Evolutionary conservation across 2,329 filamentous ascomycete species (phyloP).

Genomic region (Penicillium polonicum): DNA sequence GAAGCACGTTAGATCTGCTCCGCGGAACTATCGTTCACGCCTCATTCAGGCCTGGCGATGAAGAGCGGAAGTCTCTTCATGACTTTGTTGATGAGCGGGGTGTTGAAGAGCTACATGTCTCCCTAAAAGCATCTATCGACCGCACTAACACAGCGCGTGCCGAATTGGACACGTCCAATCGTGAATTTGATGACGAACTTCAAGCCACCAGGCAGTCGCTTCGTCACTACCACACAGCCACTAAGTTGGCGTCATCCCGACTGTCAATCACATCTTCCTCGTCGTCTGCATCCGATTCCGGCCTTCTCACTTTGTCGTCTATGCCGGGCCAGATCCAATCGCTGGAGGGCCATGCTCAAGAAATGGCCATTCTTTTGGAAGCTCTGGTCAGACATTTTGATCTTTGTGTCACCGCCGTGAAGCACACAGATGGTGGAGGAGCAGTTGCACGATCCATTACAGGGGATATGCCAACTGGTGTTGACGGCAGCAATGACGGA

Average conservation of each 20-base stretch:
- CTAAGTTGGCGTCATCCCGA: conserved; percentile 41
- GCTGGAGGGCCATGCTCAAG: conserved; percentile 72
- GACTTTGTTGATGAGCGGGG: conserved; percentile 66
- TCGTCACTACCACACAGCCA: conserved; percentile 40
- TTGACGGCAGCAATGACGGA: conserved; percentile 41
- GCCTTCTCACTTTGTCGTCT: conserved; percentile 37
- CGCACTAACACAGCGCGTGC: conserved; percentile 61
- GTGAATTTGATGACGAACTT: conserved; percentile 73
- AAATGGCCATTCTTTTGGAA: conserved; percentile 77
- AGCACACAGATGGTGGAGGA: conserved; percentile 80
- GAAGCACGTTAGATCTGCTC: conserved; percentile 55
- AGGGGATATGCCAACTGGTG: conserved; percentile 59
- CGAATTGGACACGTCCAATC: conserved; percentile 52
- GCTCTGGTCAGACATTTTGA: conserved; percentile 87
- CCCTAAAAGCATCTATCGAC: conserved; percentile 61
- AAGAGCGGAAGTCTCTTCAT: conserved; percentile 57
- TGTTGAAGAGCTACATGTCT: conserved; percentile 57
- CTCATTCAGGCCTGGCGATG: conserved; percentile 51
- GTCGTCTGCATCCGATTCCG: conserved; percentile 35
- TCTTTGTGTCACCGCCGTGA: conserved; percentile 85
- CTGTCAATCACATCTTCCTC: conserved; percentile 35
- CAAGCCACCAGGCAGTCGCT: conserved; percentile 62
- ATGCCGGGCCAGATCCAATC: conserved; percentile 58
- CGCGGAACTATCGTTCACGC: conserved; percentile 59
- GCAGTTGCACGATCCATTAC: conserved; percentile 66